Base-by-base conservation (phyloP, 495 filamentous ascomycete species). In the Penicillium riverlandense region DNA sequence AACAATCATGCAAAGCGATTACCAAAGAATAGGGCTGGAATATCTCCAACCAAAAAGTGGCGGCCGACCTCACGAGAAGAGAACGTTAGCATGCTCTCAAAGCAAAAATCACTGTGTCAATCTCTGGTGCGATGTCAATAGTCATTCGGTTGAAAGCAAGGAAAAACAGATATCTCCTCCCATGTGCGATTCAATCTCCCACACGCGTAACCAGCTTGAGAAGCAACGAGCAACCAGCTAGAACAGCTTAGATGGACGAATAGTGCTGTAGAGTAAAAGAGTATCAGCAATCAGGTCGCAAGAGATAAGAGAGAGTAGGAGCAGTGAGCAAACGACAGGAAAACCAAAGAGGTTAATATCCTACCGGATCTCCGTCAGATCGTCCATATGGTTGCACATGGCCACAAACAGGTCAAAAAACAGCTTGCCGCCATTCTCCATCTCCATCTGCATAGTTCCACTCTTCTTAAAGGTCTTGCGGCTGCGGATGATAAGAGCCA, bases 401-500 rank as follows among this genome's bases (percentile, higher is more conserved):
- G 90, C 88, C 55, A 95, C 89, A 67, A 95, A 96, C 64, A 96
- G 75, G 76, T 95, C 90, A 70, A 96, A 96, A 77, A 95, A 96
- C 62, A 95, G 76, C 72, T 86, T 82, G 59, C 82, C 88, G 49
- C 86, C 87, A 63, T 80, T 81, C 69, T 94, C 86, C 90, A 96
- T 95, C 77, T 96, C 90, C 73, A 85, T 82, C 78, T 95, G 88
- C 89, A 96, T 91, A 57, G 88, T 95, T 63, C 88, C 90, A 71
- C 89, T 95, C 65, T 81, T 79, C 82, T 94, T 95, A 74, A 96
- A 96, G 53, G 85, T 90, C 75, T 86, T 85, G 63, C 90, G 86
- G 70, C 83, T 86, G 66, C 88, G 79, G 74, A 96, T 94, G 63
- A 96, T 92, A 65, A 95, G 80, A 57, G 88, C 86, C 60, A 96